These are phyloP conservation scores for Stemphylium beticola DNA, from an alignment of 2,329 filamentous ascomycete species.

Conservation along the genomic window DNA sequence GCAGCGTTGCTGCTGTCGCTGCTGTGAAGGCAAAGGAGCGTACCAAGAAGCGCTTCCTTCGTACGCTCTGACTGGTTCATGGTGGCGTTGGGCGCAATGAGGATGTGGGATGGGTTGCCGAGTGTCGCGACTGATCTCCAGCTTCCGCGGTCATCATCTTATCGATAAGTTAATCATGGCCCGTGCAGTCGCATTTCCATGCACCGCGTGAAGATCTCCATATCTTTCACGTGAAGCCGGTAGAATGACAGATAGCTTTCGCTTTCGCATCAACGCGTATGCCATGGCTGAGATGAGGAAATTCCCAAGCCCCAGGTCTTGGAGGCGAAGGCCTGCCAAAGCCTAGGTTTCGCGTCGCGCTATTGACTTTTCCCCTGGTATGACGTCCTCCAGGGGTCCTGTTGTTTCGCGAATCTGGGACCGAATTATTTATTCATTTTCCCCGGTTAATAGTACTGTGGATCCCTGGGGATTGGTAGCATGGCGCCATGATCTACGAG, in stretches of 20 bases:
- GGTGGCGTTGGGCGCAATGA: neutral
- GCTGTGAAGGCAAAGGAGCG: too few relatives aligned
- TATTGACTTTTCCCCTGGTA: neutral
- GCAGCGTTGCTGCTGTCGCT: neutral
- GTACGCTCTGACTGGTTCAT: conserved; percentile 54
- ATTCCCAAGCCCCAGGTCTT: neutral
- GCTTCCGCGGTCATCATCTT: neutral
- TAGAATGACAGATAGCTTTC: neutral
- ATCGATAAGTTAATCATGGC: conserved; percentile 5
- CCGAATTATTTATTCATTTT: conserved; percentile 3
- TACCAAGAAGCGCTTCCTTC: conserved; percentile 50
- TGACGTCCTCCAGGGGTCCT: conserved; percentile 7
- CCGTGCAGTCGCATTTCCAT: neutral
- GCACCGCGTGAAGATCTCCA: neutral
- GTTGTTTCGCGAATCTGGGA: conserved; percentile 14
- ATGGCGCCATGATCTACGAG: neutral
- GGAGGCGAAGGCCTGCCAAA: neutral
- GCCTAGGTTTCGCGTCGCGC: conserved; percentile 2
- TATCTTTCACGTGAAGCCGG: neutral
- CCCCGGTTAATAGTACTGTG: neutral
- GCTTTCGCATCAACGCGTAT: neutral
- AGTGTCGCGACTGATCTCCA: conserved; percentile 3
- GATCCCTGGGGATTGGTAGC: conserved; percentile 6
- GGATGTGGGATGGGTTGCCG: conserved; percentile 2
- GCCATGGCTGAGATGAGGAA: neutral